phyloP scores from a whole-genome alignment of 2,329 filamentous ascomycete genomes.

The Ophiocordyceps camponoti-leonardi region DNA sequence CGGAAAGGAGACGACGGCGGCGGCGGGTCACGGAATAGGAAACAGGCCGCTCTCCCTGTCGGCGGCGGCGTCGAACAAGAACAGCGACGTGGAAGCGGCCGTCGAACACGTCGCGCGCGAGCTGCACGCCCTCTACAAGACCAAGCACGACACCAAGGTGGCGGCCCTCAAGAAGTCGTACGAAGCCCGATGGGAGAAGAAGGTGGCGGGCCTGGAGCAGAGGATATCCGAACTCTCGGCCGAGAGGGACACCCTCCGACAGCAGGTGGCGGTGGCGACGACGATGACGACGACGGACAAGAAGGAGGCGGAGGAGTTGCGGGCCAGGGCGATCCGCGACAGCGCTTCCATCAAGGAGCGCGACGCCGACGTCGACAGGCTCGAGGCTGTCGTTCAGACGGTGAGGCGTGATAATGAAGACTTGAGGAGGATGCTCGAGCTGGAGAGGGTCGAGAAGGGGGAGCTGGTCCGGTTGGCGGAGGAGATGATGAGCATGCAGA shows the following conservation, averaged over 20 bases:
- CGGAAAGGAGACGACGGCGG: constrained; percentile 25
- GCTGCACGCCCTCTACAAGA: constrained; percentile 83
- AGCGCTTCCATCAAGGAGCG: constrained; percentile 51
- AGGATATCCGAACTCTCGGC: constrained; percentile 51
- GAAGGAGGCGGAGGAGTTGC: constrained; percentile 28
- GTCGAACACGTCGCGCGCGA: constrained; percentile 89
- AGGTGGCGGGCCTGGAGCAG: constrained; percentile 58
- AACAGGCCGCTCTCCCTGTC: background rate
- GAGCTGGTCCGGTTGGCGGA: constrained; percentile 68
- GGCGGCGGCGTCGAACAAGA: constrained; percentile 17
- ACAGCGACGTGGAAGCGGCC: constrained; percentile 60
- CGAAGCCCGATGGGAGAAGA: constrained; percentile 80
- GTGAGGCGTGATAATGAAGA: constrained; percentile 53
- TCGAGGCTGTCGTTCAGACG: constrained; percentile 54
- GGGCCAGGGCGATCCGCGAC: constrained; percentile 42
- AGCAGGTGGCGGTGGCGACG: background rate
- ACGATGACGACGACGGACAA: background rate
- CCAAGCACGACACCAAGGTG: constrained; percentile 94
- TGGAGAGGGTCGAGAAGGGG: constrained; percentile 67
- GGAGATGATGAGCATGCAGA: constrained; percentile 62
- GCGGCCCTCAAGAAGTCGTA: constrained; percentile 73
- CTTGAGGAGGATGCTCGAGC: constrained; percentile 48
- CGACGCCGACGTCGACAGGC: constrained; percentile 56
- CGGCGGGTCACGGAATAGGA: constrained; percentile 1
- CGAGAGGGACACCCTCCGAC: constrained; percentile 56